Percentiles rank a stretch among this genome's conserved stretches.
Evolutionary conservation across 805 yeast species (phyloP).

Genomic region (Kluyveromyces nonfermentans): DNA sequence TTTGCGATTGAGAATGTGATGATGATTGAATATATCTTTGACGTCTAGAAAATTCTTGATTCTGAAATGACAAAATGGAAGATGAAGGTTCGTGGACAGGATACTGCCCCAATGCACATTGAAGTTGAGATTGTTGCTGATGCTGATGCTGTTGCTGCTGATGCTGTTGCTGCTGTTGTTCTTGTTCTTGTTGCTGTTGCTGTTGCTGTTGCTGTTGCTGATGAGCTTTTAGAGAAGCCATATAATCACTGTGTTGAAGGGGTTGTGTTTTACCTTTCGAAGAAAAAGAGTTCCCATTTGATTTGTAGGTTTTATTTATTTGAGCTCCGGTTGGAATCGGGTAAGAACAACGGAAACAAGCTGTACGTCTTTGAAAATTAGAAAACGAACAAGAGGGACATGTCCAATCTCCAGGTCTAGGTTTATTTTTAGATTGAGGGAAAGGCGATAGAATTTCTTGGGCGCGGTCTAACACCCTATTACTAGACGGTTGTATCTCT

Average conservation of each 20-base stretch:
- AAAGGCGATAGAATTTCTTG: constrained; percentile 75
- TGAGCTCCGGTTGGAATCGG: constrained; percentile 73
- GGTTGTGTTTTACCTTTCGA: constrained; percentile 5
- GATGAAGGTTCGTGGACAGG: background rate
- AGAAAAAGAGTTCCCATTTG: background rate
- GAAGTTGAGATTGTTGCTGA: constrained; percentile 13
- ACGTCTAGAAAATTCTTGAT: constrained; percentile 1
- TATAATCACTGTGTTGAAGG: constrained; percentile 7
- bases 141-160: constrained; percentile 16
- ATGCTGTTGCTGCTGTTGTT: constrained; percentile 10
- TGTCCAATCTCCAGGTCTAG: constrained; percentile 98
- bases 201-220: constrained; percentile 11
- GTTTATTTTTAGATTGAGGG: constrained; percentile 77
- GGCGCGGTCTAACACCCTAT: constrained; percentile 68
- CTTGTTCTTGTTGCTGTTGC: constrained; percentile 1
- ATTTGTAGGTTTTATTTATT: constrained; percentile 22
- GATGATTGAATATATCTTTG: constrained; percentile 5
- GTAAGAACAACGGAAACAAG: constrained; percentile 87
- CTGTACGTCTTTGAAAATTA: constrained; percentile 87
- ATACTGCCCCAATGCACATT: background rate
- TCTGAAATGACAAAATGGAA: background rate
- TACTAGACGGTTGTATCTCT: constrained; percentile 82
- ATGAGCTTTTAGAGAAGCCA: constrained; percentile 6
- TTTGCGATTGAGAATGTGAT: constrained; percentile 8
- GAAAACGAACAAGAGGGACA: constrained; percentile 95